Evolutionary conservation across 108 stramenopile genomes (phyloP), one percentile per base, ranked within the genome.

Genomic region (Hondaea fermentalgiana): DNA sequence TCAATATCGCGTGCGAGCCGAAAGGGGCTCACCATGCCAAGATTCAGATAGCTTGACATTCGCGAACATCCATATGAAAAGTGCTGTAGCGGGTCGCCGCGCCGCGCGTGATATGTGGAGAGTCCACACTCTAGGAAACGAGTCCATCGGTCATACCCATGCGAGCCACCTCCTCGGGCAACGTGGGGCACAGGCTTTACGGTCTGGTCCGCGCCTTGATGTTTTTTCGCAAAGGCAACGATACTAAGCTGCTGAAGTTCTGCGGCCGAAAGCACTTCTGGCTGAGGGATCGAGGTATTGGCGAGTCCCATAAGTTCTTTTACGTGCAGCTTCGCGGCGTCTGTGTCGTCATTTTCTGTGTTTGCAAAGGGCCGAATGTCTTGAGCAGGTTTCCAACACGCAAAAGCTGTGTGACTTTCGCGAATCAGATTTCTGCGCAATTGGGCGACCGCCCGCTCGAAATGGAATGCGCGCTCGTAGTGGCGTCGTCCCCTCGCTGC

Each of bases 41-140:
- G 60, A 83, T 96, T 95, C 28, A 96, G 89, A 72, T 95, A 95
- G 72, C 92, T 93, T 12, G 91, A 92, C 89, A 95, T 94, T n/a
- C 96, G 90, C 25, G 64, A 69, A 23, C 64, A 69, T 12, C 64
- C 64, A 42, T 8, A 69, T 17, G 25, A 8, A 42, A 69, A 69
- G 42, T 69, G 64, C 10, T 69, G 64, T 23, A 69, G 25, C 35
- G 64, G 64, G 4, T 69, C 64, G 10, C 35, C 42, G 8, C 64
- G 64, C 21, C 64, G 64, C 25, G 64, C 42, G 25, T 69, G 64
- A 23, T 69, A 69, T 23, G 64, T 16, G 42, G 64, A 8, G 25
- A 69, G 64, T 8, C 64, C 64, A 8, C 42, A 10, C 35, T 14
- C 8, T 8, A 69, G 64, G 4, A 69, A 69, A 10, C 8, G 14